phyloP scores from a whole-genome alignment of 2,329 filamentous ascomycete species.

The Arthrobotrys pseudoclavata region DNA sequence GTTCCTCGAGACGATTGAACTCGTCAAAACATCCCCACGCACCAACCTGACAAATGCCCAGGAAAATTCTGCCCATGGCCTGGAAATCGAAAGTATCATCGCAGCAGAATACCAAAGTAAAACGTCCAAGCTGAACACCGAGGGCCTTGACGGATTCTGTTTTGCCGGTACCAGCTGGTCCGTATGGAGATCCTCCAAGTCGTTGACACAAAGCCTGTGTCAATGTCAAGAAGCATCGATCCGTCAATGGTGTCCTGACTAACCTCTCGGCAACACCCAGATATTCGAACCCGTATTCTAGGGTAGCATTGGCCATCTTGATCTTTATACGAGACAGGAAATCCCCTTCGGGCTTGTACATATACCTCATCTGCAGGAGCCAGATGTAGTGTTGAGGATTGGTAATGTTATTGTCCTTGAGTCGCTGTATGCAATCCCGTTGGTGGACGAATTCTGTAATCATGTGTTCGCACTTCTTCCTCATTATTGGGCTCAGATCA shows the following conservation, averaged over 20 bases:
- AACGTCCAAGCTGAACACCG: constrained; percentile 94
- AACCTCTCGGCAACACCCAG: constrained; percentile 95
- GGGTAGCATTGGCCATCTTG: constrained; percentile 95
- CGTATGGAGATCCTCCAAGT: constrained; percentile 95
- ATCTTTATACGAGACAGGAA: constrained; percentile 85
- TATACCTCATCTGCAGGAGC: constrained; percentile 97
- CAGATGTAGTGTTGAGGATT: constrained; percentile 87
- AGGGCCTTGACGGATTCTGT: constrained; percentile 99
- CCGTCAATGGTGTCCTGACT: constrained; percentile 94
- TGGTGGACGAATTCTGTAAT: constrained; percentile 99
- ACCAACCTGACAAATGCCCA: constrained; percentile 98
- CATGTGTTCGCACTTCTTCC: constrained; percentile 97
- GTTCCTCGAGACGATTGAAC: constrained; percentile 98
- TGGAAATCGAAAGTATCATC: constrained; percentile 99
- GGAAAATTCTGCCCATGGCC: constrained; percentile 98
- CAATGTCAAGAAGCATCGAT: constrained; percentile 97
- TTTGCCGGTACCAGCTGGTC: constrained; percentile 97
- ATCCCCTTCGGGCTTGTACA: constrained; percentile 86
- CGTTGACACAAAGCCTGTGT: constrained; percentile 95
- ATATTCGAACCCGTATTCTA: constrained; percentile 98
- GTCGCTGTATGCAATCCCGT: constrained; percentile 89
- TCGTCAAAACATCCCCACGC: constrained; percentile 99
- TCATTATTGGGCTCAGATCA: constrained; percentile 85
- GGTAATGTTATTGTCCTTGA: constrained; percentile 80
- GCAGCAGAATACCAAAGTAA: constrained; percentile 98